phyloP scores from a whole-genome alignment of 768 basidiomycete genomes.

The Cyathus striatus region DNA sequence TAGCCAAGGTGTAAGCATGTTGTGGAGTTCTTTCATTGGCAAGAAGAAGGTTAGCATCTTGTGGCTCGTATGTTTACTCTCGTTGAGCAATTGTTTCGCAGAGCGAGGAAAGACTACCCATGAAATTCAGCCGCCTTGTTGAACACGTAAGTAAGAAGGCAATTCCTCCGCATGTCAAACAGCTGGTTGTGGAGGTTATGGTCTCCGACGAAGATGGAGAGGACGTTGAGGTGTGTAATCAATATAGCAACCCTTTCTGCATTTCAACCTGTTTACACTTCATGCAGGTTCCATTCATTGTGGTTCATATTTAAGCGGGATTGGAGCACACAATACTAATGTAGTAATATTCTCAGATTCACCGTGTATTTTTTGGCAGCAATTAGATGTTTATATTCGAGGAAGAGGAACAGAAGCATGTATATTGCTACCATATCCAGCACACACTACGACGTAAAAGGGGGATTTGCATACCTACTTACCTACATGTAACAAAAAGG shows the following conservation, averaged over 20 bases:
- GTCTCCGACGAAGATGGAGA: constrained; percentile 87
- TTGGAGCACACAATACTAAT: neutral
- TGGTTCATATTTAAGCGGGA: constrained; percentile 51
- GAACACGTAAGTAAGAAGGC: constrained; percentile 95
- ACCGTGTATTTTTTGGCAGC: no score
- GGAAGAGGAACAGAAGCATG: constrained; percentile 21
- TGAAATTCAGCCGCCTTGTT: constrained; percentile 89
- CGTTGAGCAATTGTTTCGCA: constrained; percentile 20
- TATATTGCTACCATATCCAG: constrained; percentile 25
- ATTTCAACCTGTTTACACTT: no score
- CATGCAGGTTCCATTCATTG: constrained; percentile 74
- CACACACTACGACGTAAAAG: constrained; percentile 16
- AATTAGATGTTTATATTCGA: no score
- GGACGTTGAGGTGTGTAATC: constrained; percentile 77
- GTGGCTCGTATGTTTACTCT: constrained; percentile 1
- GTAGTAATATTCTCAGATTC: no score
- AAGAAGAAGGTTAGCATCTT: constrained; percentile 74
- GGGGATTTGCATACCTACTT: constrained; percentile 38
- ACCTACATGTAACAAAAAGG: constrained; percentile 23
- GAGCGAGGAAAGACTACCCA: constrained; percentile 82
- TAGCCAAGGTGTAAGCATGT: constrained; percentile 95
- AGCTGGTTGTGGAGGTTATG: constrained; percentile 93
- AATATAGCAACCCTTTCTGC: no score
- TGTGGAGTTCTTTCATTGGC: constrained; percentile 92
- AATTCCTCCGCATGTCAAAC: constrained; percentile 75